Base-by-base conservation (phyloP, 202 grass and related monocot species). In the Tripidium arundinaceum region DNA sequence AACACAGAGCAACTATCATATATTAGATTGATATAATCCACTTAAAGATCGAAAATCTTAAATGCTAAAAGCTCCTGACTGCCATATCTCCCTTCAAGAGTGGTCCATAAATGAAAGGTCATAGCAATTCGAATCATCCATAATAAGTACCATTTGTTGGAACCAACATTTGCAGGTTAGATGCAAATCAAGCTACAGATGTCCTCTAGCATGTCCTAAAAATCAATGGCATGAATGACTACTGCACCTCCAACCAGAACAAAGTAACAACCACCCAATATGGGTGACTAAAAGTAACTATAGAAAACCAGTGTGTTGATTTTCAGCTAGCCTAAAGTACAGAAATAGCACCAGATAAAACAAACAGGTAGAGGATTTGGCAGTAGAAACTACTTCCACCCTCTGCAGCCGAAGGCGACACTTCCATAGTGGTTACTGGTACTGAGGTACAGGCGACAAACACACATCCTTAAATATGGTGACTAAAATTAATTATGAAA, bases 361-460 rank as follows among this genome's bases (percentile, higher is more conserved):
- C 34, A 55, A 45, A 86, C 54, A 87, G 5, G 38, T 78, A 72
- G 25, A 66, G 11, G 15, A 45, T 72, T 46, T 11, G 55, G 28
- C 40, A 28, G 21, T 60, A 49, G 11, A 64, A 25, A 65, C 47
- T 87, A 71, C 60, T 73, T 55, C 22, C 73, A 43, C 18, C 50
- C 19, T 34, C 24, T 59, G 1, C 49, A 41, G 39, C 26, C 12
- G 11, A 45, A 68, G 37, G 46, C 62, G 58, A 68, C 81, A 58
- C 18, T 59, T 34, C 45, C 11, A 42, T 16, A 65, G 3, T 36
- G 40, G 45, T 37, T 80, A 65, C n/a, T 26, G 57, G 24, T 60
- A 60, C 57, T 46, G 19, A 60, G 24, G 57, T 60, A 27, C 57
- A 66, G 19, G 33, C 26, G 9, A 43, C 59, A 67, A 61, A n/a